These are phyloP conservation scores for Trametes cingulata DNA, from an alignment of 768 basidiomycete species.

Conservation along the genomic window DNA sequence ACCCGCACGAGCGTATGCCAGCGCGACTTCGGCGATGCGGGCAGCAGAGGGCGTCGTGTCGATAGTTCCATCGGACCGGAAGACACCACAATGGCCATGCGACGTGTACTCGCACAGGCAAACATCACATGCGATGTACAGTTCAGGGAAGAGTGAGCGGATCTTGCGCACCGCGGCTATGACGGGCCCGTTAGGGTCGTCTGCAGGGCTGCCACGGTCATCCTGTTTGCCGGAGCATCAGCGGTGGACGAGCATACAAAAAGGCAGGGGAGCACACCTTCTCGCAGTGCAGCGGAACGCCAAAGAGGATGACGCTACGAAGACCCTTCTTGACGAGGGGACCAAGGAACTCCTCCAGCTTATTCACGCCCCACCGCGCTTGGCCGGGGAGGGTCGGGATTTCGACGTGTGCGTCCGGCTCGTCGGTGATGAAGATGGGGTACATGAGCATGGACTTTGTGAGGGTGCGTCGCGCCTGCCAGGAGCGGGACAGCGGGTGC, in stretches of 20 bases:
- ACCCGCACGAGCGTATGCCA: slow-evolving; percentile 92
- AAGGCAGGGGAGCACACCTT: slow-evolving; percentile 53
- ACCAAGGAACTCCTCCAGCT: slow-evolving; percentile 80
- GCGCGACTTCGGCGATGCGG: slow-evolving; percentile 91
- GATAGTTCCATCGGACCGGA: slow-evolving; percentile 75
- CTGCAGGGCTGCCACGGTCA: slow-evolving; percentile 79
- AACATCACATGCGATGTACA: slow-evolving; percentile 93
- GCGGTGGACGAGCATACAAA: not conserved
- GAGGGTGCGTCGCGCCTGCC: slow-evolving; percentile 80
- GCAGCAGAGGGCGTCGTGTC: slow-evolving; percentile 73
- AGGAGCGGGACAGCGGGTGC: slow-evolving; percentile 84
- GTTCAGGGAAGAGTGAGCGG: slow-evolving; percentile 70
- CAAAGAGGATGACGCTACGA: slow-evolving; percentile 90
- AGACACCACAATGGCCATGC: slow-evolving; percentile 93
- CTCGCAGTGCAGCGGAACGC: slow-evolving; percentile 76
- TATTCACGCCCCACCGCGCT: slow-evolving; percentile 93
- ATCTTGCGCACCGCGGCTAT: slow-evolving; percentile 88
- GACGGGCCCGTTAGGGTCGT: slow-evolving; percentile 88
- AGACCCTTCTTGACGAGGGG: slow-evolving; percentile 91
- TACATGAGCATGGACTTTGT: slow-evolving; percentile 98
- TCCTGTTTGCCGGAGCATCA: slow-evolving; percentile 60
- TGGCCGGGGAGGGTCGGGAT: slow-evolving; percentile 85
- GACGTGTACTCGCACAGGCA: slow-evolving; percentile 99
- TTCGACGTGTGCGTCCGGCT: slow-evolving; percentile 78
- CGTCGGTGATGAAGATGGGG: slow-evolving; percentile 97